Evolutionary conservation across 106 monocot genomes (phyloP), one percentile per base, ranked within the genome.

Genomic region (Apostasia shenzhenica): DNA sequence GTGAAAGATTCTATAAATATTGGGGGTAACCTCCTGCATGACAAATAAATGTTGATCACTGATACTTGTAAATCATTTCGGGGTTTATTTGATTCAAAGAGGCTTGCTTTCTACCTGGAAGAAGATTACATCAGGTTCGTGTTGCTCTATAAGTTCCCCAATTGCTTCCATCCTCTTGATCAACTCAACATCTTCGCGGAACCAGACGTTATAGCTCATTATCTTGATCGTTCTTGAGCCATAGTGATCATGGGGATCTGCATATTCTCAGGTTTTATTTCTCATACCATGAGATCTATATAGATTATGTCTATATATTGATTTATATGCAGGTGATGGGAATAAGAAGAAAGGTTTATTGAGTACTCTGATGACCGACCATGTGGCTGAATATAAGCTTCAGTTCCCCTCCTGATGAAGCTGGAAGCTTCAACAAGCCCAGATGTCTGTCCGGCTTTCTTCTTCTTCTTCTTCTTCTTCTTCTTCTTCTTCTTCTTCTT

Each of bases 171-270:
- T 85, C 61, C 85, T 78, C 59, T 78, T 61, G 2, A 54, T 3
- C 40, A 75, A 58, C 65, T 79, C 69, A 50, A 78, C 7, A 54
- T 85, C 75, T 67, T 81, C 81, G 52, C 74, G 68, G 42, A 60
- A 72, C 78, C 81, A 86, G 13, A 81, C 69, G 51, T 85, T 85
- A 56, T 81, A 85, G 63, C 72, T 75, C 72, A 85, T 63, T 26
- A 85, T 47, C 67, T 78, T 85, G 4, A 74, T 63, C 6, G 3
- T 47, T 10, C 46, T 54, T 8, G 56, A 66, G 57, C 8, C 3
- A 4, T 12, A 12, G 48, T 48, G 12, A 2, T 8, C 14, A 37
- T 2, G 7, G 13, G 46, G 4, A 0, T 48, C 65, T 65, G 26
- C 7, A 37, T 4, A 14, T 39, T 5, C 4, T 7, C 10, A 41